Evolutionary conservation across 2,329 filamentous ascomycete species (phyloP).

Genomic region (Cladosporium sp.): DNA sequence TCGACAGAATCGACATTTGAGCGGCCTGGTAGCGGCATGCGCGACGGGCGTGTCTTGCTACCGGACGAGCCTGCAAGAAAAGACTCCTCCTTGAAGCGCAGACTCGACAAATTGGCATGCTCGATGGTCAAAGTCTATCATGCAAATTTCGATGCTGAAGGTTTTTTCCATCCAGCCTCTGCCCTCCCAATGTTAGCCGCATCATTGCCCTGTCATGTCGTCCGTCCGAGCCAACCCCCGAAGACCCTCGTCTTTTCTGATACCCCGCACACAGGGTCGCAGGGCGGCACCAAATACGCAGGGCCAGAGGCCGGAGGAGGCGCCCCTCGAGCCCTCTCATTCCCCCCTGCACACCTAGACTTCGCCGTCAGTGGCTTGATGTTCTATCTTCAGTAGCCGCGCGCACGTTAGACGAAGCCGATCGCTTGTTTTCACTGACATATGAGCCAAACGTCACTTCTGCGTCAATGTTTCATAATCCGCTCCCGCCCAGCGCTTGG

Average conservation of each 20-base stretch:
- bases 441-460: neutral
- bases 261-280: neutral
- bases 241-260: neutral
- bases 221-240: neutral
- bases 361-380: neutral
- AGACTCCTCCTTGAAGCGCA: too few species aligned
- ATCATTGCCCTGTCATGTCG: too few species aligned
- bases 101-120: too few species aligned
- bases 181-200: too few species aligned
- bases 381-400: neutral
- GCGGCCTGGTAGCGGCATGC: neutral
- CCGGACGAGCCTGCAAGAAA: too few species aligned
- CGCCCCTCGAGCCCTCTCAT: too few species aligned
- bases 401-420: neutral
- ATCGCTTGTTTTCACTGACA: too few species aligned
- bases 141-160: too few species aligned
- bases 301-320: neutral
- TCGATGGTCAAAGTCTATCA: too few species aligned
- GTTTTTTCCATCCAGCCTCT: too few species aligned
- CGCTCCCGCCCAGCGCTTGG: neutral
- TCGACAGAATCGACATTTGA: neutral
- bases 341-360: too few species aligned
- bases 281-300: neutral
- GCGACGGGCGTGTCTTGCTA: neutral
- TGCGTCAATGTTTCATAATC: neutral